Evolutionary conservation across 2,329 filamentous ascomycete genomes (phyloP).

Genomic region (Fusarium temperatum): DNA sequence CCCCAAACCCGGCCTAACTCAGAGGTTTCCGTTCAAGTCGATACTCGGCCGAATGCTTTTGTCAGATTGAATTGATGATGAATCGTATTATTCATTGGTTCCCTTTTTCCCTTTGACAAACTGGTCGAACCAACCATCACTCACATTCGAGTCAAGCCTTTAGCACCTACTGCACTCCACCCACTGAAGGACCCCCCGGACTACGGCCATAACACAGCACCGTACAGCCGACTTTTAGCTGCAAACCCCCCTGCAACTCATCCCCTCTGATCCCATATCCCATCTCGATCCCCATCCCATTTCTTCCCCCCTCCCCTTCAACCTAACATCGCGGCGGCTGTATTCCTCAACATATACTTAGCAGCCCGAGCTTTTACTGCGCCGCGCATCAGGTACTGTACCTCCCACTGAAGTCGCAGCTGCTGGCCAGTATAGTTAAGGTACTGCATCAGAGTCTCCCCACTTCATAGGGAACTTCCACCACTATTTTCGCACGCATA

Average conservation of each 20-base stretch:
- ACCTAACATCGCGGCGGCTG: slow-evolving; percentile 18
- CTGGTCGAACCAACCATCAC: background rate
- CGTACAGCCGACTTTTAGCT: slow-evolving; percentile 26
- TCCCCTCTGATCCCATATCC: slow-evolving; percentile 31
- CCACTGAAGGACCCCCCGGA: background rate
- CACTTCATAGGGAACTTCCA: slow-evolving; percentile 23
- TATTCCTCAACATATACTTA: slow-evolving; percentile 29
- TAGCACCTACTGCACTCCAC: background rate
- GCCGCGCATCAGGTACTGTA: slow-evolving; percentile 20
- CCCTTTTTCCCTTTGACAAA: background rate
- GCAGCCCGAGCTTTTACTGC: slow-evolving; percentile 22
- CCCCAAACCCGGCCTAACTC: background rate
- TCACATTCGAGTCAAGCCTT: slow-evolving; percentile 15
- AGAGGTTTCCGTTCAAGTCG: slow-evolving; percentile 1
- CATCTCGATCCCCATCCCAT: slow-evolving; percentile 36
- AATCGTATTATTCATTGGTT: slow-evolving; percentile 1
- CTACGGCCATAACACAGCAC: slow-evolving; percentile 10
- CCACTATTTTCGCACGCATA: slow-evolving; percentile 23
- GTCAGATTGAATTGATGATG: slow-evolving; percentile 1
- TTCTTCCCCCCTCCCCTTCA: slow-evolving; percentile 26
- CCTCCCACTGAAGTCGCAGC: background rate
- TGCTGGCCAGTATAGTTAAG: background rate
- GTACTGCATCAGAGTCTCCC: slow-evolving; percentile 10
- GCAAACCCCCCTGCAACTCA: slow-evolving; percentile 34
- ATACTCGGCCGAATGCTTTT: slow-evolving; percentile 6